Conservation (phyloP, 306 rosid species). For the Delonix regia region DNA sequence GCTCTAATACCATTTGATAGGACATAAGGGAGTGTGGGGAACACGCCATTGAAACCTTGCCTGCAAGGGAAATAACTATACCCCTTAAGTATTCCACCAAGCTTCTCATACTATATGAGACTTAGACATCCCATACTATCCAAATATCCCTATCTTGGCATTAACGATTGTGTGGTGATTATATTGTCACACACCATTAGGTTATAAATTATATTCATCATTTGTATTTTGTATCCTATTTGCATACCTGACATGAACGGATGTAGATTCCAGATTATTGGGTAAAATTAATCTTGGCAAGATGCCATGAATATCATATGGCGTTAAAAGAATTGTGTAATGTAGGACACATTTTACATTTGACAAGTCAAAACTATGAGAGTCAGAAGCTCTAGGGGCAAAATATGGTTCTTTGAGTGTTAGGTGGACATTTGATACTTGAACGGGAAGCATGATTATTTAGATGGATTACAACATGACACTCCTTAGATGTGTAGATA, state of each 20-base stretch:
- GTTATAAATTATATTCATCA: conserved; percentile 23
- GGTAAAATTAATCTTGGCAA: neutral
- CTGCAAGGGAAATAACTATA: too few species aligned
- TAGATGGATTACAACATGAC: neutral
- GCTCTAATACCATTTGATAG: too few species aligned
- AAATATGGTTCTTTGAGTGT: too few species aligned
- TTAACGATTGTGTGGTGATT: conserved; percentile 4
- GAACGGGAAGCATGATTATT: neutral
- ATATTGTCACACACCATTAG: neutral
- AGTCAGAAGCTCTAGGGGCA: too few species aligned
- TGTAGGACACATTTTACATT: neutral
- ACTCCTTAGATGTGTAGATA: neutral
- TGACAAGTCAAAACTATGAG: too few species aligned
- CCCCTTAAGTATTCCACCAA: too few species aligned
- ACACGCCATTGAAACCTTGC: too few species aligned
- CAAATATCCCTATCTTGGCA: too few species aligned
- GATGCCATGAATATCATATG: neutral
- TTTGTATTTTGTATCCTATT: neutral
- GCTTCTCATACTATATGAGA: too few species aligned
- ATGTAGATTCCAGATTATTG: conserved; percentile 12
- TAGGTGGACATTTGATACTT: neutral
- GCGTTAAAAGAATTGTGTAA: neutral
- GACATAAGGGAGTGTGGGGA: too few species aligned
- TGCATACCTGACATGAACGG: neutral
- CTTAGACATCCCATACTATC: too few species aligned